Evolutionary conservation across 2,329 filamentous ascomycete genomes (phyloP).

Genomic region (Hypoxylon sp.): DNA sequence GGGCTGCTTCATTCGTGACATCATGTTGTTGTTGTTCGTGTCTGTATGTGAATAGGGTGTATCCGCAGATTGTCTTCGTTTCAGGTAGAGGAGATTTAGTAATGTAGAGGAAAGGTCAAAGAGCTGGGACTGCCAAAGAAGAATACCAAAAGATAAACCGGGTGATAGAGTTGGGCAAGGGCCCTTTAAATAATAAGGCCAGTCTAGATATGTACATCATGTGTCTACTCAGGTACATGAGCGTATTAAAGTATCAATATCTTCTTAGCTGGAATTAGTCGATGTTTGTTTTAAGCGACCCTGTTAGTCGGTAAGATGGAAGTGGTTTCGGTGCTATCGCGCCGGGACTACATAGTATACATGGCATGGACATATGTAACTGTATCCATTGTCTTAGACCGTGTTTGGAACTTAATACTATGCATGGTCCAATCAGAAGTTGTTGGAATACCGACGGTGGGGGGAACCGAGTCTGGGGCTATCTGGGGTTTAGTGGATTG

Average conservation of each 20-base stretch:
- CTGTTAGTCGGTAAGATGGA: conserved; percentile 2
- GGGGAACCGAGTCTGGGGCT: conserved; percentile 11
- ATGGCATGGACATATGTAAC: conserved; percentile 14
- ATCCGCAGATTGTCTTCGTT: too few species aligned
- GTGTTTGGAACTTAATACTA: too few species aligned
- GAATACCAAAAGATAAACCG: not conserved
- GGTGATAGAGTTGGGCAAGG: conserved; percentile 1
- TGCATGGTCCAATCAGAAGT: conserved; percentile 23
- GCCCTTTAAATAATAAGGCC: conserved; percentile 24
- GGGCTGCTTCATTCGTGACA: conserved; percentile 36
- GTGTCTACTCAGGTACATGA: too few species aligned
- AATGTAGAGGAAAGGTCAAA: conserved; percentile 3
- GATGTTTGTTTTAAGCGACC: conserved; percentile 6
- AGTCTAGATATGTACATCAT: too few species aligned
- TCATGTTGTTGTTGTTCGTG: conserved; percentile 30
- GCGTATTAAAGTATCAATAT: too few species aligned
- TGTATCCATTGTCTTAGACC: conserved; percentile 7
- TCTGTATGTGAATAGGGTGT: too few species aligned
- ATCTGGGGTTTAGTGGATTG: conserved; percentile 1
- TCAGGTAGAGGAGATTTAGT: too few species aligned
- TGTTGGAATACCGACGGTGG: conserved; percentile 3
- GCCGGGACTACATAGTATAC: conserved; percentile 16
- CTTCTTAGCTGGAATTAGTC: too few species aligned
- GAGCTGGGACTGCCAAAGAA: conserved; percentile 5
- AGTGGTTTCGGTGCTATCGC: conserved; percentile 21